phyloP scores from a whole-genome alignment of 1,284 basidiomycete species.

The Cryptococcus sp. region DNA sequence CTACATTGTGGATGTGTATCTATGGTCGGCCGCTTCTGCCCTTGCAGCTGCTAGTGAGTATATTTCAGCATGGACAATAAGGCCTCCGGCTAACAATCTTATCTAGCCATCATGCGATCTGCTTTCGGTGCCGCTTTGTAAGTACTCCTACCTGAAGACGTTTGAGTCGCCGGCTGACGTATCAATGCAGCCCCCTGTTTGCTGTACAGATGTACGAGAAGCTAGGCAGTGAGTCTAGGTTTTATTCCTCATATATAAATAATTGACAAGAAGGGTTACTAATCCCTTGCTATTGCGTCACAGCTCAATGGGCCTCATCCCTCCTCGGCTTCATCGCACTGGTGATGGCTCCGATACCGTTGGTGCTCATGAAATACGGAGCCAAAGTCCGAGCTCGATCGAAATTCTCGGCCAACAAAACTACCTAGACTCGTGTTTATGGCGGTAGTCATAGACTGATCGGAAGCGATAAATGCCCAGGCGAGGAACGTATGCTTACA shows the following conservation, averaged over 20 bases:
- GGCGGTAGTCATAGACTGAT: too few species aligned
- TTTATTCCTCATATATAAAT: conserved; percentile 7
- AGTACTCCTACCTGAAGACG: neutral
- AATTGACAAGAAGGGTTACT: too few species aligned
- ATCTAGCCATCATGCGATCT: conserved; percentile 54
- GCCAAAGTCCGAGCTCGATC: conserved; percentile 53
- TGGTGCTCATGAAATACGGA: conserved; percentile 55
- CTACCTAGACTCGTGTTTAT: too few species aligned
- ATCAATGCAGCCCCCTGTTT: conserved; percentile 52
- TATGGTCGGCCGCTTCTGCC: conserved; percentile 58
- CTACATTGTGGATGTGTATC: conserved; percentile 58
- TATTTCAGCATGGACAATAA: neutral
- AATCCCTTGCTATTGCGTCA: conserved; percentile 7
- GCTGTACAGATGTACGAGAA: conserved; percentile 57
- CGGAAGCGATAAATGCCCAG: too few species aligned
- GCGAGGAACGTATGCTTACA: too few species aligned
- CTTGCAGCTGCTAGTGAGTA: conserved; percentile 54
- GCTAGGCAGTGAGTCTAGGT: conserved; percentile 45
- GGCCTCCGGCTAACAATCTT: conserved; percentile 1
- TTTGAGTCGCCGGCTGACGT: neutral
- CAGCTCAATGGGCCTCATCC: conserved; percentile 46
- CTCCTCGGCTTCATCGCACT: conserved; percentile 51
- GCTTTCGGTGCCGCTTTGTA: conserved; percentile 54
- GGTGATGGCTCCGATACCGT: conserved; percentile 51
- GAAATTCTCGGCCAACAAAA: conserved; percentile 49